Conservation (phyloP, 192 early-diverging fungal genomes). For the Lobosporangium transversale region DNA sequence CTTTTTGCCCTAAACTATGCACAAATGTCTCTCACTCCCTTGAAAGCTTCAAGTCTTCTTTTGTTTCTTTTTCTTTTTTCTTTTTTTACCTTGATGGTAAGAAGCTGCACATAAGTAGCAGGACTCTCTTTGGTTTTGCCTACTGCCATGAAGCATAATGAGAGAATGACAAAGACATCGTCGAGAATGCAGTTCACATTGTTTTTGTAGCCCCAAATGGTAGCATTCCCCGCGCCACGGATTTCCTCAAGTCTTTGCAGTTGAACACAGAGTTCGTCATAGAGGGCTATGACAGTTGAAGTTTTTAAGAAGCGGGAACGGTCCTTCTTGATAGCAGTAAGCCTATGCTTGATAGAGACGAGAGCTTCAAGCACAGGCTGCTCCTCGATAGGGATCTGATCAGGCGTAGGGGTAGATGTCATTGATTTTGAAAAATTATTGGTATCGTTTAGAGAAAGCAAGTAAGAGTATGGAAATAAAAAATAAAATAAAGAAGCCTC, state of each 20-base stretch:
- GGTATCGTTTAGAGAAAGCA: background rate
- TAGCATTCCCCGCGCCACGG: constrained; percentile 46
- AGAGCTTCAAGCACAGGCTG: constrained; percentile 73
- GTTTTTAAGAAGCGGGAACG: constrained; percentile 72
- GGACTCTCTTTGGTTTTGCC: constrained; percentile 82
- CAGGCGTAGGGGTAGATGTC: constrained; percentile 48
- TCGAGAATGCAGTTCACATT: constrained; percentile 76
- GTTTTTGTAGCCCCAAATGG: constrained; percentile 51
- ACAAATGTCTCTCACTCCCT: too few relatives aligned
- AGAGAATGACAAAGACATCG: constrained; percentile 80
- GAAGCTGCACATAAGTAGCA: constrained; percentile 79
- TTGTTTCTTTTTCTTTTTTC: background rate
- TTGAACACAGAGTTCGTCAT: constrained; percentile 66
- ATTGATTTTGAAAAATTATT: constrained; percentile 5
- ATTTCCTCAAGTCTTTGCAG: constrained; percentile 57
- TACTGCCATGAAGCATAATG: constrained; percentile 79
- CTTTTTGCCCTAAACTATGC: too few relatives aligned
- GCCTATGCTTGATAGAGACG: constrained; percentile 73
- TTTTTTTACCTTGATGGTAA: constrained; percentile 72
- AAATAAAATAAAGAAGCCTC: background rate
- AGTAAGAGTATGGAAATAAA: background rate
- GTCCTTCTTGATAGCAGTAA: constrained; percentile 80
- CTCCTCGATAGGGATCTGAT: constrained; percentile 60
- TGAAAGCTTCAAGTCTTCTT: background rate
- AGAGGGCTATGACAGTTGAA: constrained; percentile 69